Conservation (phyloP, 140 eudicot genomes). For the Anethum foeniculum region DNA sequence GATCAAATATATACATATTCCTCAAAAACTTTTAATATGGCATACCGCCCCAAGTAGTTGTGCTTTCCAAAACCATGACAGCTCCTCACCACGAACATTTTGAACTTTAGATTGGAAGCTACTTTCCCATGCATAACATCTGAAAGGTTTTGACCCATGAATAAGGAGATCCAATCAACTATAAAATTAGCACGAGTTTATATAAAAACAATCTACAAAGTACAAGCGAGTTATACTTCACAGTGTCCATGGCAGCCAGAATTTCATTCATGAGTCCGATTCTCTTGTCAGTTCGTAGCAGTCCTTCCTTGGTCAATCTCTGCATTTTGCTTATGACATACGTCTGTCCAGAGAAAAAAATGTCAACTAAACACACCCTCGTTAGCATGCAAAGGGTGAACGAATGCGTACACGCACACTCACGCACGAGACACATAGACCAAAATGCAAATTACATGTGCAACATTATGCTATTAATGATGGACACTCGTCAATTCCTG, state of each 20-base stretch:
- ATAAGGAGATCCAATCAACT: constrained; percentile 9
- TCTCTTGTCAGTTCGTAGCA: constrained; percentile 86
- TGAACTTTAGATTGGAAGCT: constrained; percentile 87
- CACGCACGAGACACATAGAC: neutral
- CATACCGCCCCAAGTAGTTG: constrained; percentile 93
- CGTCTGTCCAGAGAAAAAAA: constrained; percentile 49
- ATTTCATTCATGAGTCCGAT: constrained; percentile 91
- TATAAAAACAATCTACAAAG: neutral
- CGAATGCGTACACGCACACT: neutral
- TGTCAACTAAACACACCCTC: neutral
- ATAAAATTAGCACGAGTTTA: neutral
- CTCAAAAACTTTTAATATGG: neutral
- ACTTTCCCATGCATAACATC: constrained; percentile 95
- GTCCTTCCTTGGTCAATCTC: constrained; percentile 78
- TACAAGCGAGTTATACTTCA: constrained; percentile 48
- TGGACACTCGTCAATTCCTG: neutral
- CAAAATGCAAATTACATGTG: neutral
- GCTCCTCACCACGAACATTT: constrained; percentile 57
- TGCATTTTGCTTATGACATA: constrained; percentile 77
- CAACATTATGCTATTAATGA: neutral
- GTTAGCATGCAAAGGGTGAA: neutral
- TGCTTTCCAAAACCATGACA: constrained; percentile 67
- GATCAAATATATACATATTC: neutral
- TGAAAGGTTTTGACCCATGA: constrained; percentile 22
- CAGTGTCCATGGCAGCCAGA: constrained; percentile 96